A percentile compares a stretch with the other conserved stretches of the same genome.
These are phyloP conservation scores for Hymenoscyphus linearis DNA, from an alignment of 2,329 filamentous ascomycete species.

Conservation along the genomic window DNA sequence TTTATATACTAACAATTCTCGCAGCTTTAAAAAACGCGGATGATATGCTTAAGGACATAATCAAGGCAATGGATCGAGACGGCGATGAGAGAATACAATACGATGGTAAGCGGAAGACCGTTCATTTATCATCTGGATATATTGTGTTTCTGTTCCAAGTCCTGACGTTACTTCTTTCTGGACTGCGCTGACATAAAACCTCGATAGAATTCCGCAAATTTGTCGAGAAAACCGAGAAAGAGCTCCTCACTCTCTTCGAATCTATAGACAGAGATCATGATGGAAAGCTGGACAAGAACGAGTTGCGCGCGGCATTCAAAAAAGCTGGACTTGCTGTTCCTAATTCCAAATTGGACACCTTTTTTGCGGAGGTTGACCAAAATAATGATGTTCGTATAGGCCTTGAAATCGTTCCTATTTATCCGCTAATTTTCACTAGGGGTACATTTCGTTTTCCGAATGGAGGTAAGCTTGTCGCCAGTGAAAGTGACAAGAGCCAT, in stretches of 20 bases:
- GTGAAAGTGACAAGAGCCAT: not conserved
- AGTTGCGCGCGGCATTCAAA: conserved; percentile 74
- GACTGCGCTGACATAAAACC: conserved; percentile 5
- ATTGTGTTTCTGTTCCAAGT: not conserved
- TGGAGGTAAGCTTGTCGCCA: conserved; percentile 68
- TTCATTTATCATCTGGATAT: not conserved
- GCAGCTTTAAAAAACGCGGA: conserved; percentile 86
- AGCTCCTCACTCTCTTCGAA: conserved; percentile 76
- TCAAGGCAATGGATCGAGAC: conserved; percentile 78
- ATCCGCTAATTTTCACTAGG: conserved; percentile 31
- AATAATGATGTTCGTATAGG: conserved; percentile 60
- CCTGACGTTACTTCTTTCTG: not conserved
- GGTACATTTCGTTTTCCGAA: conserved; percentile 79
- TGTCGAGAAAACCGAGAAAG: conserved; percentile 78
- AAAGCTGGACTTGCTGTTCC: conserved; percentile 75
- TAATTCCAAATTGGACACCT: conserved; percentile 69
- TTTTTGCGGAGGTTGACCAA: conserved; percentile 84
- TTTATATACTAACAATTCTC: conserved; percentile 22
- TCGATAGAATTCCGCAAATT: conserved; percentile 78
- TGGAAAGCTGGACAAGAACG: conserved; percentile 80
- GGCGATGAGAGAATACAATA: conserved; percentile 88
- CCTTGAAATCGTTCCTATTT: not conserved
- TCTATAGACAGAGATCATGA: conserved; percentile 82
- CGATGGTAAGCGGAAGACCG: conserved; percentile 59
- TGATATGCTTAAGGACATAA: conserved; percentile 72